Conservation (phyloP, 75 land plant genomes). For the Sequoia sempervirens region DNA sequence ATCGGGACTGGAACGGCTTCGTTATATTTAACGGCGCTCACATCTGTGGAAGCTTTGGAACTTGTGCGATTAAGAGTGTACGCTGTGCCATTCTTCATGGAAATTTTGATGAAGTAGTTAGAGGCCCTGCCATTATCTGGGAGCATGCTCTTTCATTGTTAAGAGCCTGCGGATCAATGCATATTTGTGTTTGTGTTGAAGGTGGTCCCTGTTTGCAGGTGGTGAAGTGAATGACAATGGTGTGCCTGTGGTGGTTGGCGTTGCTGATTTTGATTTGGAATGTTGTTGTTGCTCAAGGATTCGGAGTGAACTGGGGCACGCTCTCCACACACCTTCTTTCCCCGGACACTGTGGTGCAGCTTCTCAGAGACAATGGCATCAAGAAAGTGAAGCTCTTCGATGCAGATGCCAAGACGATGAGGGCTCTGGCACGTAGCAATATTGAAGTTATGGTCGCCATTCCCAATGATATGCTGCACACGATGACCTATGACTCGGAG, state of each 20-base stretch:
- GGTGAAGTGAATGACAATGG: background rate
- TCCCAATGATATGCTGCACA: slow-evolving; percentile 43
- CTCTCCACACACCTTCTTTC: slow-evolving; percentile 39
- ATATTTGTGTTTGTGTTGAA: too few species aligned
- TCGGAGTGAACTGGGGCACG: slow-evolving; percentile 72
- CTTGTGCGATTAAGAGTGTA: too few species aligned
- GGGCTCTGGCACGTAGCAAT: slow-evolving; percentile 35
- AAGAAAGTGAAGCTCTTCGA: slow-evolving; percentile 77
- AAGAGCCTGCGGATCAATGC: too few species aligned
- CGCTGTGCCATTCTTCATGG: too few species aligned
- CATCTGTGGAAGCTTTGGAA: too few species aligned
- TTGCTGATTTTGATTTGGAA: background rate
- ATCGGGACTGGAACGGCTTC: too few species aligned
- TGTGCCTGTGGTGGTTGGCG: background rate
- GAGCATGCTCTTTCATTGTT: too few species aligned
- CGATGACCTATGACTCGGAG: slow-evolving; percentile 8
- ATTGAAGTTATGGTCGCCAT: slow-evolving; percentile 73
- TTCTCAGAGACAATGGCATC: slow-evolving; percentile 54
- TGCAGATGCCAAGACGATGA: slow-evolving; percentile 29
- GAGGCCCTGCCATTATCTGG: too few species aligned
- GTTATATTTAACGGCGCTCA: too few species aligned
- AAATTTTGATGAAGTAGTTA: too few species aligned
- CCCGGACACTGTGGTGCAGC: slow-evolving; percentile 24
- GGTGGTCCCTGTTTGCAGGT: background rate
- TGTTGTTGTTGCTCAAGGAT: slow-evolving; percentile 6